Base-by-base conservation (phyloP, 2,329 filamentous ascomycete genomes). In the Penicillium sp. region DNA sequence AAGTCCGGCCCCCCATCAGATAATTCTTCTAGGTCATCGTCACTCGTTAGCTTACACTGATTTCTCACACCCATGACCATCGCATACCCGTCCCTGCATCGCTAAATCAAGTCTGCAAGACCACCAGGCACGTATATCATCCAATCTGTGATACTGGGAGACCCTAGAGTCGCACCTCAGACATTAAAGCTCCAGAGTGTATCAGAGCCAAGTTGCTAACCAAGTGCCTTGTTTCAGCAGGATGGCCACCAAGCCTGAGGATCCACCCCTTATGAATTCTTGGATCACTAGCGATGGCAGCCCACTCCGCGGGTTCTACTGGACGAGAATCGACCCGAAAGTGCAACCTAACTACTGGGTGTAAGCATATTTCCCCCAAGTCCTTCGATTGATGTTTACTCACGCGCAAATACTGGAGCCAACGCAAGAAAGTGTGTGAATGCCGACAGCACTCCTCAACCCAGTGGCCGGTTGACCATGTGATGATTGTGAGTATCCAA, bases 391-490 rank as follows among this genome's bases (percentile, higher is more conserved):
- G 18, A 35, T 47, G 5, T 24, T 13, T 13, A 34, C 44, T 47
- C 9, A 47, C 31, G 31, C 20, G 14, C 20, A 35, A 24, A 24
- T 32, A 4, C 20, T 13, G 14, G 5, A 47, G 44, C 31, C 44
- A 47, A 35, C 20, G 9, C 20, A 47, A 47, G 14, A 35, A 47
- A 34, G 14, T 47, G 44, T 47, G 44, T 24, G 44, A 8, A 47
- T 47, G 44, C 31, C 31, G 44, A 34, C 8, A 47, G 14, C 44
- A 47, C 20, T 24, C 24, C 44, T n/a, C 44, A 47, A 5, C 44
- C 44, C 44, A 47, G 44, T 47, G 44, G 44, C 44, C 44, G 9
- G 44, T 47, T 24, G 44, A 47, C 31, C 44, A 47, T 47, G 44
- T n/a, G 44, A 10, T 47, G 20, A 24, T 47, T 10, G 44, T 47